Evolutionary conservation across 345 rosid genomes (phyloP).

Genomic region (Brassica napus): Da-Ae NC_063440.1:17911501-17912000

Average conservation of each 20-base stretch:
- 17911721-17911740: slow-evolving; percentile 36
- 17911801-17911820: neutral
- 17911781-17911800: neutral
- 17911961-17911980: slow-evolving; percentile 96
- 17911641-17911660: neutral
- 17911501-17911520: slow-evolving; percentile 3
- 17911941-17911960: slow-evolving; percentile 98
- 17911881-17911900: slow-evolving; percentile 99
- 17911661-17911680: neutral
- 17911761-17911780: slow-evolving; percentile 3
- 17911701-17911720: neutral
- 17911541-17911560: neutral
- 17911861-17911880: slow-evolving; percentile 55
- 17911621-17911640: neutral
- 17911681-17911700: slow-evolving; percentile 7
- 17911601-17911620: neutral
- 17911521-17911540: slow-evolving; percentile 2
- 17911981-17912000: slow-evolving; percentile 69
- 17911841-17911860: neutral
- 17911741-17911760: slow-evolving; percentile 44
- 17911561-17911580: neutral
- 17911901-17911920: slow-evolving; percentile 94
- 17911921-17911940: slow-evolving; percentile 85
- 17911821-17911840: neutral
- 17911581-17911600: neutral